Evolutionary conservation across 805 yeast species (phyloP).

Genomic region (Barnettozyma vustinii): DNA sequence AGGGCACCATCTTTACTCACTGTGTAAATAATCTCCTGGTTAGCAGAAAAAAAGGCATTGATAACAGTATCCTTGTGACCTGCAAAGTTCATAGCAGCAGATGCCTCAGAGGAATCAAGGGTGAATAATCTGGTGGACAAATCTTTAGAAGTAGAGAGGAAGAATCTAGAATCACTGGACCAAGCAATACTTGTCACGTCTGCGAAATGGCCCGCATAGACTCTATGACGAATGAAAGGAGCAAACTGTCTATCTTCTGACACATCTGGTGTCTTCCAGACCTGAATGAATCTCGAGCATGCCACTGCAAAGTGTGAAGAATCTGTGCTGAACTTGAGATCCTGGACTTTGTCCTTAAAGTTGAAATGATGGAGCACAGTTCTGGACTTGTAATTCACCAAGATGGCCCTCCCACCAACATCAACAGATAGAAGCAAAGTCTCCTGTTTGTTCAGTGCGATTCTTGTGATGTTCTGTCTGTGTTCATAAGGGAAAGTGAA

Average conservation of each 20-base stretch:
- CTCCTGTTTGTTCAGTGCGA: slow-evolving; percentile 80
- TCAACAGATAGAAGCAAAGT: slow-evolving; percentile 80
- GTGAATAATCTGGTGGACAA: slow-evolving; percentile 85
- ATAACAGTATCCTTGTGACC: slow-evolving; percentile 91
- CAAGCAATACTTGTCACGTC: slow-evolving; percentile 76
- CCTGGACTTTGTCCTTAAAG: slow-evolving; percentile 73
- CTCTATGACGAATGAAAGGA: slow-evolving; percentile 86
- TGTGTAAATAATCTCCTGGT: slow-evolving; percentile 87
- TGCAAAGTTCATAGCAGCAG: slow-evolving; percentile 78
- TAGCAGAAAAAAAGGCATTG: slow-evolving; percentile 79
- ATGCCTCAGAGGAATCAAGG: slow-evolving; percentile 59
- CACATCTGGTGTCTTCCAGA: slow-evolving; percentile 86
- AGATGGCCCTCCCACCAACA: slow-evolving; percentile 86
- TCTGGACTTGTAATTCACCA: slow-evolving; percentile 78
- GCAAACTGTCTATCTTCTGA: slow-evolving; percentile 89
- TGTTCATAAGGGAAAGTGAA: slow-evolving; percentile 92
- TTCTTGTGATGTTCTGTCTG: slow-evolving; percentile 69
- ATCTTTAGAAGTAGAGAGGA: slow-evolving; percentile 83
- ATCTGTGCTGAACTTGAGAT: slow-evolving; percentile 80
- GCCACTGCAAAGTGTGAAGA: slow-evolving; percentile 87
- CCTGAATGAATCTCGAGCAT: slow-evolving; percentile 73
- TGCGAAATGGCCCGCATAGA: slow-evolving; percentile 88
- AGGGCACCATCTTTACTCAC: slow-evolving; percentile 93
- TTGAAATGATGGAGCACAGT: slow-evolving; percentile 91
- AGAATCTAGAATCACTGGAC: slow-evolving; percentile 87